Conservation (phyloP, 2,329 filamentous ascomycete genomes). For the Pseudogymnoascus sp. region DNA sequence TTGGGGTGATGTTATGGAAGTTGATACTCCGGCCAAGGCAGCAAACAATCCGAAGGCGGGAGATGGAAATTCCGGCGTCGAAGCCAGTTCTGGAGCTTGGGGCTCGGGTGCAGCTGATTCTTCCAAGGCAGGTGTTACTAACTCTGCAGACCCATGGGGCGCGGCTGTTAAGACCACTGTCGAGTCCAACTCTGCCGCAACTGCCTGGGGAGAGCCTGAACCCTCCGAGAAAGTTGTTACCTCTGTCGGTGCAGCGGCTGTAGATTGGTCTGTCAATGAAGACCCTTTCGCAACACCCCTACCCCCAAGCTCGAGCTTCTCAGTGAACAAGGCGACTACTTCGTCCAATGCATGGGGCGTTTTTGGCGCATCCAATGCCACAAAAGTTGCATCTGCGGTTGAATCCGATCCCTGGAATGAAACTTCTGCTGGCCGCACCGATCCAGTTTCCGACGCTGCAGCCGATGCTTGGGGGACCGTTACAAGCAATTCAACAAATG, state of each 20-base stretch:
- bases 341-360: background rate
- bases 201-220: background rate
- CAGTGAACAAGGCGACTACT: background rate
- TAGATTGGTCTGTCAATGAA: background rate
- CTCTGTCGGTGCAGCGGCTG: background rate
- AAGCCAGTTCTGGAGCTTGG: background rate
- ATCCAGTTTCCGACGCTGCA: background rate
- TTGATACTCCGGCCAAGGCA: background rate
- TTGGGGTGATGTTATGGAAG: background rate
- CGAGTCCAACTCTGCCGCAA: background rate
- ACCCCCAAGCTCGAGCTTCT: background rate
- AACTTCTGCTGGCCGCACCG: background rate
- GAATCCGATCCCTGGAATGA: background rate
- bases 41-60: background rate
- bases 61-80: background rate
- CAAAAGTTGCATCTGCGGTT: background rate
- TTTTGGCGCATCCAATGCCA: background rate
- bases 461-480: background rate
- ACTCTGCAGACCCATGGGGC: background rate
- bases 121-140: background rate
- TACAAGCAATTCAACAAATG: background rate
- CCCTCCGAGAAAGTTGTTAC: background rate
- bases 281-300: background rate
- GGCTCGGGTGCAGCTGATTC: background rate
- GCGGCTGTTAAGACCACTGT: background rate